phyloP scores from a whole-genome alignment of 768 basidiomycete species.

The Suillus fuscotomentosus region DNA sequence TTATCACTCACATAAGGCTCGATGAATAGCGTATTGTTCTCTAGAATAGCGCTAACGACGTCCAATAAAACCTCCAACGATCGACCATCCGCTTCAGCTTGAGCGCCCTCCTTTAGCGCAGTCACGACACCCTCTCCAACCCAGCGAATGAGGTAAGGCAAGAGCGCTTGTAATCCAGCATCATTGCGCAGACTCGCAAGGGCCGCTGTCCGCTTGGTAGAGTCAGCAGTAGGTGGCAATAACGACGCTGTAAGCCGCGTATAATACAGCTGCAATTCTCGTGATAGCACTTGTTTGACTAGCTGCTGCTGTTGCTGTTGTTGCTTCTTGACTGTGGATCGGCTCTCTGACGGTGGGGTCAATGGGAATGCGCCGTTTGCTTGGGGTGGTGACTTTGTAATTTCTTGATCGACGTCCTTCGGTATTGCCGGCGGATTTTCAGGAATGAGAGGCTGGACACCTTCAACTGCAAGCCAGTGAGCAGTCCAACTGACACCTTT shows the following conservation, averaged over 20 bases:
- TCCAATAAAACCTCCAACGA: constrained; percentile 82
- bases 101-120: constrained; percentile 47
- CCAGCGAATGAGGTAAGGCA: constrained; percentile 96
- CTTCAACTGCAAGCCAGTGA: constrained; percentile 98
- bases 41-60: constrained; percentile 79
- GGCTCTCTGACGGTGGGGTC: constrained; percentile 24
- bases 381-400: constrained; percentile 22
- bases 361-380: constrained; percentile 25
- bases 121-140: constrained; percentile 83
- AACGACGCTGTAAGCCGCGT: constrained; percentile 84
- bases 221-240: constrained; percentile 63
- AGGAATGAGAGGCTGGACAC: constrained; percentile 93
- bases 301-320: constrained; percentile 67
- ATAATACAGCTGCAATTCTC: constrained; percentile 94
- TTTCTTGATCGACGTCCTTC: constrained; percentile 45
- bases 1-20: constrained; percentile 86
- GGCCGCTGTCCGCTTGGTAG: constrained; percentile 80
- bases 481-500: constrained; percentile 86
- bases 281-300: constrained; percentile 89
- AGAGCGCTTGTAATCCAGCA: constrained; percentile 85
- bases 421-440: constrained; percentile 91
- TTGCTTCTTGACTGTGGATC: constrained; percentile 35
- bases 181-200: constrained; percentile 87
- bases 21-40: constrained; percentile 86
- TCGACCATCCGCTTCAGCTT: constrained; percentile 64